These are phyloP conservation scores for Hibiscus tridactylites DNA, from an alignment of 345 rosid genomes.

Conservation along the genomic window DNA sequence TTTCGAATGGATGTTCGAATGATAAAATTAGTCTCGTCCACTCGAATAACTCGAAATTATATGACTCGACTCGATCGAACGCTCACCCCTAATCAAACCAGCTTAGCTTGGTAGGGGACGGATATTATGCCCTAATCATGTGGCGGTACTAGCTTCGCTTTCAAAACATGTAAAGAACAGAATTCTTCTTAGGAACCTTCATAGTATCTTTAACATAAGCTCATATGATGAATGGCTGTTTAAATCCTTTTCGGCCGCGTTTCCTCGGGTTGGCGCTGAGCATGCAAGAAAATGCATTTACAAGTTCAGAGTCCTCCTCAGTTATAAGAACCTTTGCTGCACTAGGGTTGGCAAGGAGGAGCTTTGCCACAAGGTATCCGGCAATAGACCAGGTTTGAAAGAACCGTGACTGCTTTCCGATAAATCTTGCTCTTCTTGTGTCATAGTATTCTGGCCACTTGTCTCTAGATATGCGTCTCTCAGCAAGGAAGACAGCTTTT, in stretches of 20 bases:
- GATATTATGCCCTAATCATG: background rate
- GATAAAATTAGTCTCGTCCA: too few relatives aligned
- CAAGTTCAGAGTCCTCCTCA: constrained; percentile 73
- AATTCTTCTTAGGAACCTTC: background rate
- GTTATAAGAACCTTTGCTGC: constrained; percentile 48
- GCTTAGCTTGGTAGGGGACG: too few relatives aligned
- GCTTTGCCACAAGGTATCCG: constrained; percentile 81
- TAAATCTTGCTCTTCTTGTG: constrained; percentile 63
- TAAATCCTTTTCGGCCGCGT: constrained; percentile 37
- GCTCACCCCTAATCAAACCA: too few relatives aligned
- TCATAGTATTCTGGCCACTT: constrained; percentile 95
- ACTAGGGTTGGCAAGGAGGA: constrained; percentile 58
- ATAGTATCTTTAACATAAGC: background rate
- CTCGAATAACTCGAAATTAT: too few relatives aligned
- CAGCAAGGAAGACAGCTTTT: constrained; percentile 63
- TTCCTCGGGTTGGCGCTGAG: constrained; percentile 65
- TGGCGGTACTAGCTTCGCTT: background rate
- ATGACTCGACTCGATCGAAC: too few relatives aligned
- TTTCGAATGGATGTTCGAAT: too few relatives aligned
- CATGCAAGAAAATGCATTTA: constrained; percentile 54
- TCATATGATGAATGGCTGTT: constrained; percentile 52
- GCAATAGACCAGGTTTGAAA: constrained; percentile 92
- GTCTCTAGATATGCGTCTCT: constrained; percentile 58
- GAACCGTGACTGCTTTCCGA: constrained; percentile 79
- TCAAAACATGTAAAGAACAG: background rate